Conservation (phyloP, 1,284 basidiomycete genomes). For the Afroboletus lepidellus region DNA sequence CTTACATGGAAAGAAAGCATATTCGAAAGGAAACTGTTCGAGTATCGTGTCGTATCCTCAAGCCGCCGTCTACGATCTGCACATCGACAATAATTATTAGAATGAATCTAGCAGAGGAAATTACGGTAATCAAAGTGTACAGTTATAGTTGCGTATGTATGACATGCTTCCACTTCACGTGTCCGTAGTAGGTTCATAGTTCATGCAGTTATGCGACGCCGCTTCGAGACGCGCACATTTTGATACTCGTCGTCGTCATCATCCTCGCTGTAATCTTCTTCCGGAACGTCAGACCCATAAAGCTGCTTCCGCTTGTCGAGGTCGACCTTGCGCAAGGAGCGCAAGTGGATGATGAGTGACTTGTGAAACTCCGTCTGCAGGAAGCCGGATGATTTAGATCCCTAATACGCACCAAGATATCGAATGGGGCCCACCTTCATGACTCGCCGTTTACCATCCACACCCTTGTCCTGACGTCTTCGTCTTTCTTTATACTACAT, state of each 20-base stretch:
- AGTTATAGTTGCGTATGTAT: conserved; percentile 30
- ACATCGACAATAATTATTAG: conserved; percentile 27
- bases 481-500: conserved; percentile 62
- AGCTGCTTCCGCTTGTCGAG: conserved; percentile 46
- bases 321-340: conserved; percentile 59
- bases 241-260: conserved; percentile 48
- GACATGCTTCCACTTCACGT: conserved; percentile 20
- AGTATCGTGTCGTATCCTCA: too few species aligned
- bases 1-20: too few species aligned
- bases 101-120: conserved; percentile 30
- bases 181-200: conserved; percentile 17
- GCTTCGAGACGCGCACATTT: conserved; percentile 32
- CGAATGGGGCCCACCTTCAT: conserved; percentile 50
- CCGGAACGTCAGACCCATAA: conserved; percentile 42
- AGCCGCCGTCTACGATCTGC: conserved; percentile 11
- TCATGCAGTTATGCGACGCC: conserved; percentile 32
- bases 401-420: neutral
- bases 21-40: too few species aligned
- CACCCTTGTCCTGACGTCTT: conserved; percentile 49
- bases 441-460: conserved; percentile 48
- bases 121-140: conserved; percentile 28
- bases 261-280: conserved; percentile 47
- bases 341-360: conserved; percentile 51
- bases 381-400: conserved; percentile 7
- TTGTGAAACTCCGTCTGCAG: conserved; percentile 64